Evolutionary conservation across 2,329 filamentous ascomycete species (phyloP), one percentile per base, ranked within the genome.

Genomic region (Claviceps spartinae): DNA sequence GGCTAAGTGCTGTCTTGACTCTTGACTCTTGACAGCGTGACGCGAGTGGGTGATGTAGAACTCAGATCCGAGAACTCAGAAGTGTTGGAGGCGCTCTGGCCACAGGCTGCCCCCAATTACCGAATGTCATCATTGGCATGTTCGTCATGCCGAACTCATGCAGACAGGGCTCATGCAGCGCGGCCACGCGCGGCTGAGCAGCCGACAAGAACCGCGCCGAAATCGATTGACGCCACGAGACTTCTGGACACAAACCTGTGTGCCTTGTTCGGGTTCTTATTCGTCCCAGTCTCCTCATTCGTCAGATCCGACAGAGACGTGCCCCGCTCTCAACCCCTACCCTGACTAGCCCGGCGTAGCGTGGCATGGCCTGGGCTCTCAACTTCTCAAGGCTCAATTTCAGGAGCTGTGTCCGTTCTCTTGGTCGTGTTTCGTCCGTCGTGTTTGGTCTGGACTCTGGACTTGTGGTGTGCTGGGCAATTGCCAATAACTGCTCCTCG

Each of bases 241-340:
- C 30, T 34, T 34, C 30, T 34, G 30, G 30, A 34, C 30, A 34
- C 30, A 34, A 34, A 34, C 9, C 30, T 34, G 30, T 9, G 30
- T n/a, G 30, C 30, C 30, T 34, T 34, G 9, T 34, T 34, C 30
- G 30, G 30, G 30, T 34, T 34, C 30, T 34, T 34, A 34, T 34
- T 34, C 30, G 4, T 34, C 30, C 30, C 30, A 34, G 30, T 34
- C 9, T 34, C 30, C 30, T 34, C 30, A 34, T 34, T 34, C 30
- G 30, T 34, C 30, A 34, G 30, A 34, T 34, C 26, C 26, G 42
- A 44, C 42, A 44, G 42, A 44, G 13, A 11, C 24, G 6, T 46
- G 43, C 51, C 51, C 51, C 53, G 47, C 53, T 37, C 47, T 47
- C 42, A n/a, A 43, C 49, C 44, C 44, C n/a, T 48, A 46, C 47